These are phyloP conservation scores for Curvularia hawaiiensis DNA, from an alignment of 2,329 filamentous ascomycete species.

Conservation along the genomic window DNA sequence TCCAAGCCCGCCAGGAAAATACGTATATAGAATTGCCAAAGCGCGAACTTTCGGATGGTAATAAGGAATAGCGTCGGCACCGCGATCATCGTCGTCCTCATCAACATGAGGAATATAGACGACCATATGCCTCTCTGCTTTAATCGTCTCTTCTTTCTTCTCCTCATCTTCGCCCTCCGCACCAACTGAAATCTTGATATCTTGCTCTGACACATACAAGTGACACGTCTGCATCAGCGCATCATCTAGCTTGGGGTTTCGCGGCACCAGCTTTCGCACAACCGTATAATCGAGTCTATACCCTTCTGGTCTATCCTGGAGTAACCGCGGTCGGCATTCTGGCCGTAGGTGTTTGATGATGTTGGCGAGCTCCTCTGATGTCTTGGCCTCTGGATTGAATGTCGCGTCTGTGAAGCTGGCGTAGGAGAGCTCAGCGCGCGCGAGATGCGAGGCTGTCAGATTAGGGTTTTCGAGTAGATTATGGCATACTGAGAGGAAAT, in stretches of 20 bases:
- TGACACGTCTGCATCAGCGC: slow-evolving; percentile 83
- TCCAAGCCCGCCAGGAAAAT: slow-evolving; percentile 38
- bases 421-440: slow-evolving; percentile 75
- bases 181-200: slow-evolving; percentile 5
- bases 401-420: slow-evolving; percentile 53
- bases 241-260: slow-evolving; percentile 77
- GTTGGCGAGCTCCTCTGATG: slow-evolving; percentile 46
- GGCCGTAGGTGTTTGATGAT: slow-evolving; percentile 56
- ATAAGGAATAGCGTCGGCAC: slow-evolving; percentile 71
- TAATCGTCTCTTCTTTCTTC: slow-evolving; percentile 30
- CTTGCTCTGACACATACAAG: slow-evolving; percentile 58
- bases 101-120: slow-evolving; percentile 78
- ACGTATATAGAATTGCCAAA: slow-evolving; percentile 77
- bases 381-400: slow-evolving; percentile 38
- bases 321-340: slow-evolving; percentile 44
- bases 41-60: slow-evolving; percentile 82
- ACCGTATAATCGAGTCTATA: slow-evolving; percentile 65
- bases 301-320: slow-evolving; percentile 33
- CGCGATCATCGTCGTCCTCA: slow-evolving; percentile 24
- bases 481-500: slow-evolving; percentile 71
- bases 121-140: slow-evolving; percentile 61
- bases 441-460: slow-evolving; percentile 76
- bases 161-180: slow-evolving; percentile 31
- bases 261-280: slow-evolving; percentile 77
- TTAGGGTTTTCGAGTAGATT: slow-evolving; percentile 82